Percentiles rank a stretch among this genome's conserved stretches.
These are phyloP conservation scores for Xerophyta viscosa DNA, from an alignment of 106 monocot genomes.

Conservation along the genomic window DNA sequence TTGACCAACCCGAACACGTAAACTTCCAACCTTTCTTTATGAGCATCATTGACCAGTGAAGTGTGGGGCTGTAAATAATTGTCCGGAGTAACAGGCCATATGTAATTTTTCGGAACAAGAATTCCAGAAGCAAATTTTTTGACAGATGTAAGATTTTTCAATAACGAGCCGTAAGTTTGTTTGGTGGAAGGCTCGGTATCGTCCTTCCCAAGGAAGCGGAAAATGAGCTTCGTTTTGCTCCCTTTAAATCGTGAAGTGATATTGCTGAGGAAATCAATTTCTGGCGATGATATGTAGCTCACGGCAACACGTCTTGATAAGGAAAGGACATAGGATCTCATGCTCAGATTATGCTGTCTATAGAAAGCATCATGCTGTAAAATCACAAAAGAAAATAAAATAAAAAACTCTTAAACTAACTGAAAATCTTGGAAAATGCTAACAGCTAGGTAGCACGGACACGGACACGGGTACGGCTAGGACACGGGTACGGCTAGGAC, in stretches of 20 bases:
- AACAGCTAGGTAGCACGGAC: no score
- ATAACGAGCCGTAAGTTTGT: conserved; percentile 52
- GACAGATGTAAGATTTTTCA: conserved; percentile 71
- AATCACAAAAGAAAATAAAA: background rate
- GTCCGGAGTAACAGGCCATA: conserved; percentile 63
- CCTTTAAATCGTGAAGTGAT: conserved; percentile 24
- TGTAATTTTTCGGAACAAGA: conserved; percentile 76
- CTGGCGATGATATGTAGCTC: conserved; percentile 70
- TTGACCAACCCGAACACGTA: conserved; percentile 77
- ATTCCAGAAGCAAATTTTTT: conserved; percentile 85
- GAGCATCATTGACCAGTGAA: conserved; percentile 66
- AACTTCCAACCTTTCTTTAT: conserved; percentile 69
- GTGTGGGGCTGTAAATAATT: conserved; percentile 44
- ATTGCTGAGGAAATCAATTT: conserved; percentile 54
- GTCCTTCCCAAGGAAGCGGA: conserved; percentile 48
- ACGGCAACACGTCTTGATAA: conserved; percentile 24
- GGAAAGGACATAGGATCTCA: conserved; percentile 43
- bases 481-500: no score
- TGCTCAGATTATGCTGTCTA: conserved; percentile 37
- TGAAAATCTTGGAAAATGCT: background rate
- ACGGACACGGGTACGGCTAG: no score
- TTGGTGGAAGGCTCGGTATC: conserved; percentile 64
- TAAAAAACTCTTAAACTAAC: no score
- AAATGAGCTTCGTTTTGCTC: conserved; percentile 55
- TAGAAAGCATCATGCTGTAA: conserved; percentile 55